Conservation (phyloP, 306 rosid species). For the Sicyos baderoa region DNA sequence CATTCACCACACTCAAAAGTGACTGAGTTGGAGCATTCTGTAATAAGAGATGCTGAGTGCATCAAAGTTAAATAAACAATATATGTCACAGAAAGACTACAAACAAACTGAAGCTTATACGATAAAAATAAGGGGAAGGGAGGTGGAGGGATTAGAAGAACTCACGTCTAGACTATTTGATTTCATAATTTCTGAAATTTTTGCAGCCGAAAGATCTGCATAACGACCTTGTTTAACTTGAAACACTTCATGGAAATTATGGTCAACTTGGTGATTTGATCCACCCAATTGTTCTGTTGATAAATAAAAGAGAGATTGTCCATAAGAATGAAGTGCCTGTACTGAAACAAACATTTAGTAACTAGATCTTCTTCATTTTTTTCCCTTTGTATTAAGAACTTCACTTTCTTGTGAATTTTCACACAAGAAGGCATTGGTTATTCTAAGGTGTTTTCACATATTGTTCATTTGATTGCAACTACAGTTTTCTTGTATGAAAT, state of each 20-base stretch:
- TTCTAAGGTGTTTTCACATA: no score
- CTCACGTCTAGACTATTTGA: conserved; percentile 66
- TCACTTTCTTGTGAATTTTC: neutral
- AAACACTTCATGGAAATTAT: conserved; percentile 65
- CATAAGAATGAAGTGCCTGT: neutral
- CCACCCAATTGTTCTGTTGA: conserved; percentile 33
- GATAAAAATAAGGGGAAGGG: neutral
- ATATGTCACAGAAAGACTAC: conserved; percentile 13
- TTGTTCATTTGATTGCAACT: no score
- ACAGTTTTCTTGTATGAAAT: no score
- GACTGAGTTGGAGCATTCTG: conserved; percentile 97
- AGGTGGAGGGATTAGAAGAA: neutral
- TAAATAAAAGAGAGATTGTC: neutral
- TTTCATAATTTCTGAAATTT: conserved; percentile 80
- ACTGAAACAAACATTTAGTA: no score
- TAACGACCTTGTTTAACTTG: conserved; percentile 61
- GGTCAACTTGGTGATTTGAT: conserved; percentile 32
- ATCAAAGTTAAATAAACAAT: conserved; percentile 43
- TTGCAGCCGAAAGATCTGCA: conserved; percentile 62
- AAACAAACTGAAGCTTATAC: conserved; percentile 18
- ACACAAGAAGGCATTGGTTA: no score
- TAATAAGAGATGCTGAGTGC: conserved; percentile 57
- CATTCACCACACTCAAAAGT: conserved; percentile 75
- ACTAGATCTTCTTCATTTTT: neutral
- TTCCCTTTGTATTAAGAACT: neutral